These are phyloP conservation scores for Trichoderma atrobrunneum DNA, from an alignment of 2,329 filamentous ascomycete genomes.

Conservation along the genomic window DNA sequence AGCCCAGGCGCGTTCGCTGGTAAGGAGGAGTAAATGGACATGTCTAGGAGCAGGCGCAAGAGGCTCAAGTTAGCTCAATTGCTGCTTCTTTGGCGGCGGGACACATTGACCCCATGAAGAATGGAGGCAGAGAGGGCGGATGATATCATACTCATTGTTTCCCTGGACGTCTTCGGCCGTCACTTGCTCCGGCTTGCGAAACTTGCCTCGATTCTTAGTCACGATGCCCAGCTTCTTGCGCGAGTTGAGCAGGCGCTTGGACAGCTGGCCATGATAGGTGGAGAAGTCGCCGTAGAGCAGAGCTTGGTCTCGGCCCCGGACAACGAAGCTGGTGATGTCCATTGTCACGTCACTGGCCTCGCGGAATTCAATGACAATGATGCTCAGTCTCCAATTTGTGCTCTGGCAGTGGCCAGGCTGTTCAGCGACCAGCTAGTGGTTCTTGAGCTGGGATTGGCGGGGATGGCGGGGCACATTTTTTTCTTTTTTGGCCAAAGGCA, in stretches of 20 bases:
- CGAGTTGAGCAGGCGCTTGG: conserved; percentile 76
- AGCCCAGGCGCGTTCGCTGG: conserved; percentile 88
- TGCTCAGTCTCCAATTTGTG: neutral
- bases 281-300: conserved; percentile 86
- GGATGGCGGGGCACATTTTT: neutral
- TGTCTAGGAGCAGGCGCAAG: conserved; percentile 52
- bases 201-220: conserved; percentile 85
- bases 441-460: conserved; percentile 10
- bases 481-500: neutral
- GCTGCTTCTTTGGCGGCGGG: neutral
- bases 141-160: conserved; percentile 66
- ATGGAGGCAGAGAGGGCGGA: neutral
- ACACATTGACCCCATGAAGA: neutral
- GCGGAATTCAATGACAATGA: neutral
- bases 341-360: conserved; percentile 45
- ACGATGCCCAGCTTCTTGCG: conserved; percentile 82
- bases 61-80: conserved; percentile 3
- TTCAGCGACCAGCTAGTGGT: conserved; percentile 1
- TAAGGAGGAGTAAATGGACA: conserved; percentile 75
- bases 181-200: conserved; percentile 65
- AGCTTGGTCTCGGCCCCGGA: conserved; percentile 75
- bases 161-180: conserved; percentile 71
- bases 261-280: conserved; percentile 76
- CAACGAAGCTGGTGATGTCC: conserved; percentile 86
- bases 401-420: conserved; percentile 9